Conservation (phyloP, 768 basidiomycete species). For the Filobasidium floriforme region DNA sequence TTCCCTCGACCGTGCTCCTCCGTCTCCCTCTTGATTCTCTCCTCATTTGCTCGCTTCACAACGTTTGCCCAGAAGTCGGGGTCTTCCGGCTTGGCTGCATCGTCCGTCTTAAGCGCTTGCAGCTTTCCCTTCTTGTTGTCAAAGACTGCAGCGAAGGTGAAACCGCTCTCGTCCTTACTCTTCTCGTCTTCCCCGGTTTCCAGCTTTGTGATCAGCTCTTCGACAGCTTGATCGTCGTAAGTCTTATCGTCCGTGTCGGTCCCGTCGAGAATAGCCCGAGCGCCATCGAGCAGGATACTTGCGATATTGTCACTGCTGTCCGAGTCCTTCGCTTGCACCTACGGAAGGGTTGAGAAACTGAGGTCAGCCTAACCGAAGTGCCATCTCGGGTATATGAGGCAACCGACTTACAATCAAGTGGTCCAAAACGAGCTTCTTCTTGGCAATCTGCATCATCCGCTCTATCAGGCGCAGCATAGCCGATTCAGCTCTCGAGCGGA, state of each 20-base stretch:
- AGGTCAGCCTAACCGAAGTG: not conserved
- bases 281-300: conserved; percentile 74
- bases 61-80: conserved; percentile 21
- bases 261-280: conserved; percentile 69
- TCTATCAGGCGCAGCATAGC: conserved; percentile 53
- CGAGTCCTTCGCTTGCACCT: conserved; percentile 77
- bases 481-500: not conserved
- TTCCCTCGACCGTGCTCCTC: conserved; percentile 21
- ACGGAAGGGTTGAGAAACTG: not conserved
- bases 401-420: conserved; percentile 67
- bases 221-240: conserved; percentile 66
- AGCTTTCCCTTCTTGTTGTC: conserved; percentile 14
- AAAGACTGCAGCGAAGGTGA: conserved; percentile 23
- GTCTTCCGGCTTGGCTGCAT: conserved; percentile 11
- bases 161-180: conserved; percentile 8
- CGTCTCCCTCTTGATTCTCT: conserved; percentile 9
- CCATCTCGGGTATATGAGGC: conserved; percentile 24
- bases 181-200: conserved; percentile 46
- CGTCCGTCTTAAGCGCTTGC: not conserved
- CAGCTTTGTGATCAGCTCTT: conserved; percentile 77
- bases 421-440: conserved; percentile 88
- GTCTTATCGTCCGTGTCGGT: conserved; percentile 56
- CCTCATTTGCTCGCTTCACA: conserved; percentile 14
- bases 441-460: conserved; percentile 83
- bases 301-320: conserved; percentile 75